phyloP scores from a whole-genome alignment of 176 grass and related monocot genomes.

The Zea mays region Zm-B73-REFERENCE-NAM-5.0 NC_050101.1:36002501-36003000 shows the following conservation, averaged over 20 bases:
- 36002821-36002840: not conserved
- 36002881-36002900: not conserved
- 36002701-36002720: not conserved
- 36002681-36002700: not conserved
- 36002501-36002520: too few species aligned
- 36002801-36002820: not conserved
- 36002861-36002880: not conserved
- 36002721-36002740: not conserved
- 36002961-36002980: not conserved
- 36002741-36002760: not conserved
- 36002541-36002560: too few species aligned
- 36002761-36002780: too few species aligned
- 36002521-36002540: too few species aligned
- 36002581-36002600: too few species aligned
- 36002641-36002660: not conserved
- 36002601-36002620: too few species aligned
- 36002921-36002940: not conserved
- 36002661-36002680: not conserved
- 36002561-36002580: too few species aligned
- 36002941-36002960: not conserved
- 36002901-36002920: constrained; percentile 1
- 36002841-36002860: not conserved
- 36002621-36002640: constrained; percentile 2
- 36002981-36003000: not conserved
- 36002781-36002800: not conserved